Percentiles rank a stretch among this genome's conserved stretches.
Evolutionary conservation across 176 grass and related monocot genomes (phyloP).

Genomic region (Neostapfia colusana): DNA sequence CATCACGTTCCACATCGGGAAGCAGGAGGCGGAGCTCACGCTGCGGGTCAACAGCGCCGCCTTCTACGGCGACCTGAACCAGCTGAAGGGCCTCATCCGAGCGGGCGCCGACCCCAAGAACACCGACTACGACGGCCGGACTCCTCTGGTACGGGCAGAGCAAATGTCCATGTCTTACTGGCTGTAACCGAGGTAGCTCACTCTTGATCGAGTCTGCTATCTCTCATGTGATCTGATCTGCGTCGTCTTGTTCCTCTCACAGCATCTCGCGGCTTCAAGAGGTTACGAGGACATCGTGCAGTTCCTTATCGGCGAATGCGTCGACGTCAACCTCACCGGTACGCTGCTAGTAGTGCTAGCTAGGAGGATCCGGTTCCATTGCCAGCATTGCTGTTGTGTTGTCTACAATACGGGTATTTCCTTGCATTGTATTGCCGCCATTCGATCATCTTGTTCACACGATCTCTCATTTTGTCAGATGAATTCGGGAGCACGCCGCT

Average conservation of each 20-base stretch:
- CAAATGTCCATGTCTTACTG: too few relatives aligned
- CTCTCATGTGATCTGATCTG: background rate
- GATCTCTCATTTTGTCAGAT: constrained; percentile 39
- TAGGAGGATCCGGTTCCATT: background rate
- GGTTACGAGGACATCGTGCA: constrained; percentile 74
- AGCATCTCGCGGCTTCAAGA: constrained; percentile 86
- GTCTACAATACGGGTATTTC: too few relatives aligned
- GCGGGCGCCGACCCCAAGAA: constrained; percentile 90
- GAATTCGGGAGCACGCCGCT: constrained; percentile 91
- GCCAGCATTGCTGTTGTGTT: too few relatives aligned
- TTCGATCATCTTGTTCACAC: background rate
- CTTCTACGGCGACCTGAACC: constrained; percentile 76
- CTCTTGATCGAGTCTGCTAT: too few relatives aligned
- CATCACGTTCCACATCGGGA: constrained; percentile 87
- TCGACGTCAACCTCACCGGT: constrained; percentile 71
- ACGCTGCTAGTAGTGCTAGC: background rate
- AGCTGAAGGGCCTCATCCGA: constrained; percentile 70
- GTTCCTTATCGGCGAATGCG: constrained; percentile 79
- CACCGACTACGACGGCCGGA: constrained; percentile 83
- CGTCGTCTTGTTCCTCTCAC: background rate
- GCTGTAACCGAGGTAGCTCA: too few relatives aligned
- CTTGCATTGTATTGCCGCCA: too few relatives aligned
- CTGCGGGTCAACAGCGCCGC: constrained; percentile 77
- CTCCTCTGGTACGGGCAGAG: constrained; percentile 54
- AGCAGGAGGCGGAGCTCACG: constrained; percentile 87